Base-by-base conservation (phyloP, 352 stramenopile species). In the Pythium dissotocum region DNA sequence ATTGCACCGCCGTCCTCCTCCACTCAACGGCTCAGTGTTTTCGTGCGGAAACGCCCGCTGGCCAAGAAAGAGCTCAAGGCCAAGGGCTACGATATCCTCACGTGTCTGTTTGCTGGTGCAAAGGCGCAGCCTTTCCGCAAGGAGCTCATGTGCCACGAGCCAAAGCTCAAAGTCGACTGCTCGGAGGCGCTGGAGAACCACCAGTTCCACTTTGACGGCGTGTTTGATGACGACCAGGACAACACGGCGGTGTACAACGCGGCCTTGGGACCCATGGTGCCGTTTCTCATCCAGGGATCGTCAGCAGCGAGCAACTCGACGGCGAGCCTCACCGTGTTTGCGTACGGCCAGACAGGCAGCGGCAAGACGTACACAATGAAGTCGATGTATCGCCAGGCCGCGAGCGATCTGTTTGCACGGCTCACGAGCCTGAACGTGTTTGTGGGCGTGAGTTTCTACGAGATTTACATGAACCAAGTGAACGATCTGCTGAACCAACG, bases 381-480 rank as follows among this genome's bases (percentile, higher is more conserved):
- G 56, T 82, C 79, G 6, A 80, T 94, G 28, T 92, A 89, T 60
- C 78, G 78, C 6, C 78, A 90, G 58, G 81, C 79, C 13, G 78
- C 83, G 1, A 61, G 63, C 4, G 86, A 91, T 59, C 70, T 94
- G 14, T 94, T 94, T 55, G 69, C 69, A 4, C 73, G 78, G 9
- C 69, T 89, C 26, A 21, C 28, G 6, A 14, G 7, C 49, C 28
- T 28, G 18, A 13, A 76, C 26, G 78, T 98, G 44, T 72, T 59
- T 9, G 88, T 98, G 5, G 78, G 85, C 36, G 89, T 97, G 40
- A 97, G 89, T 38, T 97, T 98, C 44, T 99, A 98, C 81, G 97
- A 99, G 80, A 98, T 99, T 61, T 99, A 99, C 76, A 96, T 97
- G 57, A 97, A 97, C 74, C 94, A 95, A 60, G 82, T 98, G 14